Evolutionary conservation across 176 grass and related monocot species (phyloP).

Genomic region (Pontederia paniculata): DNA sequence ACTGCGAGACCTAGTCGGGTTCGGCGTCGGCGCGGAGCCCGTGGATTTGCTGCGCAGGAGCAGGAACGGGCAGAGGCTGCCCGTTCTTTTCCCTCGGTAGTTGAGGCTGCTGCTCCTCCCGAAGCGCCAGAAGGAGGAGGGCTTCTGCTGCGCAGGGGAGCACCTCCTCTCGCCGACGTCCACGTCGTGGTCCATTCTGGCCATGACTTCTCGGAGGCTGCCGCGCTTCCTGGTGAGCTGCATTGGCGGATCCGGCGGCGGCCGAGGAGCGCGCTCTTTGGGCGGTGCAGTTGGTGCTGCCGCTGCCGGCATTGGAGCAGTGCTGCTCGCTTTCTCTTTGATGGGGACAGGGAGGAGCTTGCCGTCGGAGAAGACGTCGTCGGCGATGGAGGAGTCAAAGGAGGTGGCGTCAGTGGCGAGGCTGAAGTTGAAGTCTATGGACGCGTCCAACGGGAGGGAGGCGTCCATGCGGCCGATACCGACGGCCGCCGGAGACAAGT

Average conservation of each 20-base stretch:
- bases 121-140: constrained; percentile 12
- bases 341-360: constrained; percentile 16
- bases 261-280: not conserved
- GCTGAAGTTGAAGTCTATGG: constrained; percentile 16
- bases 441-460: not conserved
- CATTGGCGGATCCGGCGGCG: not conserved
- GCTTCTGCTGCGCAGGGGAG: not conserved
- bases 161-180: not conserved
- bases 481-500: not conserved
- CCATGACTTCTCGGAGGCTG: constrained; percentile 16
- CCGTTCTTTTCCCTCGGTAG: not conserved
- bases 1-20: not conserved
- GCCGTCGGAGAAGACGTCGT: constrained; percentile 22
- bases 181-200: not conserved
- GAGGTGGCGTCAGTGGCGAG: not conserved
- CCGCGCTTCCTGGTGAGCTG: not conserved
- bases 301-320: not conserved
- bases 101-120: constrained; percentile 7
- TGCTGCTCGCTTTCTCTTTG: not conserved
- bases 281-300: not conserved
- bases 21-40: not conserved
- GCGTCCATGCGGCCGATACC: not conserved
- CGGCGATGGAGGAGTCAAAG: constrained; percentile 10
- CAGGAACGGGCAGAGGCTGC: not conserved
- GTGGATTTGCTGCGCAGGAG: constrained; percentile 20